These are phyloP conservation scores for Globisporangium polare DNA, from an alignment of 352 stramenopile genomes.

Conservation along the genomic window DNA sequence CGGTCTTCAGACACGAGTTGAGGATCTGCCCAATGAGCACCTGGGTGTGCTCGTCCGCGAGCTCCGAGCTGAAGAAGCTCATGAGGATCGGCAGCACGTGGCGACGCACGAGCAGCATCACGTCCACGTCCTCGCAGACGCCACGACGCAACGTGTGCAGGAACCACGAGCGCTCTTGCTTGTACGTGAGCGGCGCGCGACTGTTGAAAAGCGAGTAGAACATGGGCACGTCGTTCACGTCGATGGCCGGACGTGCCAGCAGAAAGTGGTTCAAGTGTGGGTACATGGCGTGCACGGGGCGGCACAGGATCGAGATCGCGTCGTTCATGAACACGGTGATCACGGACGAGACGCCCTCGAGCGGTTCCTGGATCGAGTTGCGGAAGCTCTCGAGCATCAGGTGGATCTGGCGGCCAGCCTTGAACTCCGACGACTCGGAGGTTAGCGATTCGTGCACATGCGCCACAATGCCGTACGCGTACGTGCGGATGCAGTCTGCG, in stretches of 20 bases:
- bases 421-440: slow-evolving; percentile 59
- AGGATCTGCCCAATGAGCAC: slow-evolving; percentile 67
- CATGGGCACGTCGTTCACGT: slow-evolving; percentile 82
- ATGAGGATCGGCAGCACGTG: slow-evolving; percentile 79
- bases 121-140: slow-evolving; percentile 59
- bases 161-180: slow-evolving; percentile 82
- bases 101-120: slow-evolving; percentile 64
- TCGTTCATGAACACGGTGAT: slow-evolving; percentile 86
- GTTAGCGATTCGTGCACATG: slow-evolving; percentile 71
- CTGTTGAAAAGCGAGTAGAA: slow-evolving; percentile 89
- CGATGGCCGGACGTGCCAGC: slow-evolving; percentile 68
- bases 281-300: slow-evolving; percentile 71
- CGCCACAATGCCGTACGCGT: slow-evolving; percentile 71
- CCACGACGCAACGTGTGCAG: slow-evolving; percentile 71
- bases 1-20: slow-evolving; percentile 37
- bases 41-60: slow-evolving; percentile 77
- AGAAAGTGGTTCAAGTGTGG: slow-evolving; percentile 83
- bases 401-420: slow-evolving; percentile 70
- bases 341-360: slow-evolving; percentile 61
- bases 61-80: slow-evolving; percentile 74
- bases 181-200: slow-evolving; percentile 59
- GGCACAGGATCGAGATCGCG: slow-evolving; percentile 57
- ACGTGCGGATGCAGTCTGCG: slow-evolving; percentile 44
- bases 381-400: slow-evolving; percentile 79
- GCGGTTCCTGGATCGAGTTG: slow-evolving; percentile 43